Evolutionary conservation across 1,139 yeast genomes (phyloP), one percentile per base, ranked within the genome.

Genomic region (Meyerozyma sp.): DNA sequence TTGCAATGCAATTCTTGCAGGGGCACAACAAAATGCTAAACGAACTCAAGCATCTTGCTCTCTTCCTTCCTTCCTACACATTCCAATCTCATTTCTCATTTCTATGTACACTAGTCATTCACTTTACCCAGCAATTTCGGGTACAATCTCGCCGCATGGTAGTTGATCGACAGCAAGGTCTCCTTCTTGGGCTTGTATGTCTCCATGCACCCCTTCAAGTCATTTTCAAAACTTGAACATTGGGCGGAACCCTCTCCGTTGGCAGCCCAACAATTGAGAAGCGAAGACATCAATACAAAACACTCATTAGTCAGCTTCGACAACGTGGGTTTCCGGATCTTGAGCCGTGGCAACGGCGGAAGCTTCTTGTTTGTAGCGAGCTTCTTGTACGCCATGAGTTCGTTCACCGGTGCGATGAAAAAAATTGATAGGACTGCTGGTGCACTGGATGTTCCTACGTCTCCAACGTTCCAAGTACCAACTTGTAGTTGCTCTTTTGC

Each of bases 261-360:
- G 28, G 96, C 87, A 4, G 97, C 95, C 98, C 98, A 91, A 66
- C 98, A 91, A 71, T 86, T 88, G 55, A 91, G 73, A 63, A 91
- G 73, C 40, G 88, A 84, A 6, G 94, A 82, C 93, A 91, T 86
- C 51, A 85, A 70, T 44, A 87, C 89, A 49, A 82, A 66, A 61
- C 97, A 90, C 49, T 87, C 82, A 52, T 86, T 82, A 63, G 66
- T 81, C 65, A 70, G 72, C 61, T 77, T 81, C 50, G 72, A 75
- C 48, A 72, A 66, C 30, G 75, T 72, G 27, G 87, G 82, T 51
- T 79, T 81, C 62, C 85, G 83, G 47, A 85, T 88, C 63, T 82
- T 78, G 45, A 88, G 72, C 58, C 85, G 73, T 35, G 90, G 91
- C 50, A 88, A 74, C 25, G 91, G 89, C 20, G 95, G 95, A 44